These are phyloP conservation scores for Chlorophyllum brunneum DNA, from an alignment of 768 basidiomycete species.

Conservation along the genomic window DNA sequence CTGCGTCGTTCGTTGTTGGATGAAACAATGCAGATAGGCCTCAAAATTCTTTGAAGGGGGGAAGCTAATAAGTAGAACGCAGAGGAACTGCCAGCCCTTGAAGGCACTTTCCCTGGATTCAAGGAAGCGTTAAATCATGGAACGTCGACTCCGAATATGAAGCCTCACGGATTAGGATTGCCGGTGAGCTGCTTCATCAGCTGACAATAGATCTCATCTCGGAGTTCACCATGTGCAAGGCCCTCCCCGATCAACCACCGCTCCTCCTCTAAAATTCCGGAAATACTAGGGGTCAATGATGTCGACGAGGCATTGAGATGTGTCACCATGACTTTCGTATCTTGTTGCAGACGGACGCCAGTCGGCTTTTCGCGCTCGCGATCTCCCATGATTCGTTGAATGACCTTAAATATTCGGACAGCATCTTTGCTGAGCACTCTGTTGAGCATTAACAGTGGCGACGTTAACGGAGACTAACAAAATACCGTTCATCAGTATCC, in stretches of 20 bases:
- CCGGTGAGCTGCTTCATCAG: constrained; percentile 85
- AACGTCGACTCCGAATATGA: not conserved
- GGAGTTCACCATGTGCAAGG: constrained; percentile 72
- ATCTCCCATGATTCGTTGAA: constrained; percentile 94
- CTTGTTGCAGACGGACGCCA: constrained; percentile 44
- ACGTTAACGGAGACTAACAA: constrained; percentile 53
- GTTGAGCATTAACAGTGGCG: constrained; percentile 72
- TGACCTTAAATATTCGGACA: constrained; percentile 80
- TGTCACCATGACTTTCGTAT: constrained; percentile 36
- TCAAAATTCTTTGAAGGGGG: constrained; percentile 94
- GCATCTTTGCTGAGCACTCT: constrained; percentile 70
- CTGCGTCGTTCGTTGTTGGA: constrained; percentile 61
- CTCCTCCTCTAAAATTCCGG: constrained; percentile 73
- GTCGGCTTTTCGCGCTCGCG: constrained; percentile 66
- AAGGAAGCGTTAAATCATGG: constrained; percentile 6
- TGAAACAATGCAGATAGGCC: constrained; percentile 75
- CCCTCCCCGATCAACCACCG: constrained; percentile 83
- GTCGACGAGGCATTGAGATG: constrained; percentile 44
- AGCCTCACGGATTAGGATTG: constrained; percentile 73
- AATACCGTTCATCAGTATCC: constrained; percentile 1
- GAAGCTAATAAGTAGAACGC: constrained; percentile 87
- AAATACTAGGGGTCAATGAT: constrained; percentile 33
- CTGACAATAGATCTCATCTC: constrained; percentile 94
- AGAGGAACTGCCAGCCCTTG: constrained; percentile 91
- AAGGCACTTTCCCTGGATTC: constrained; percentile 70